A percentile compares a stretch with the other conserved stretches of the same genome.
Conservation (phyloP, 352 stramenopile genomes). For the Phytophthora pseudosyringae region DNA sequence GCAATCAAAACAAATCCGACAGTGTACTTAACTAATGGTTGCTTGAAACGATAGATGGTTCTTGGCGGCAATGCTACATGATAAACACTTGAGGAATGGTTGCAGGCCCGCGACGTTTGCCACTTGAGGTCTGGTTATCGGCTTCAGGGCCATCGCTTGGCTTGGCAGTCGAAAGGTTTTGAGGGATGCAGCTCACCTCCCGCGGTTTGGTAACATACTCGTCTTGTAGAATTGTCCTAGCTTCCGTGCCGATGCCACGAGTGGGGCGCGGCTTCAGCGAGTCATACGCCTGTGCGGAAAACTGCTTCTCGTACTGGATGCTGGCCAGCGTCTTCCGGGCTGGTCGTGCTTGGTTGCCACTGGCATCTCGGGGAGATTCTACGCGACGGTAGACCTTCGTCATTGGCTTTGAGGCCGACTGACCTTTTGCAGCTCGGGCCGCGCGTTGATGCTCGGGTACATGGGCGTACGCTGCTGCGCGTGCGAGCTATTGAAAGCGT, state of each 20-base stretch:
- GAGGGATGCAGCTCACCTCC: constrained; percentile 62
- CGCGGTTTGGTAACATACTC: constrained; percentile 70
- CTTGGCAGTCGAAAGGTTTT: constrained; percentile 30
- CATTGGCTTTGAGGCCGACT: constrained; percentile 51
- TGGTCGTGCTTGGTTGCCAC: constrained; percentile 20
- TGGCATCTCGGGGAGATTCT: constrained; percentile 12
- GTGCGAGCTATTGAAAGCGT: constrained; percentile 45
- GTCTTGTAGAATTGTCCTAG: constrained; percentile 73
- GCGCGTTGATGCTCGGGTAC: constrained; percentile 29
- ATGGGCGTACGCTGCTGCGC: constrained; percentile 66
- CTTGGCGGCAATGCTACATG: constrained; percentile 43
- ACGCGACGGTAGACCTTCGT: constrained; percentile 61
- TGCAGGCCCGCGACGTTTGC: constrained; percentile 50
- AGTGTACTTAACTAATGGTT: constrained; percentile 30
- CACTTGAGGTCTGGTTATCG: constrained; percentile 27
- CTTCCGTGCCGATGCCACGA: constrained; percentile 44
- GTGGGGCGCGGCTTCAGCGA: constrained; percentile 36
- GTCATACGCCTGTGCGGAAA: constrained; percentile 38
- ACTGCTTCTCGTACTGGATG: constrained; percentile 72
- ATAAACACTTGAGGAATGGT: constrained; percentile 79
- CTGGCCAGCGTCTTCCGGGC: constrained; percentile 62
- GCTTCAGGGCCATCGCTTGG: constrained; percentile 11
- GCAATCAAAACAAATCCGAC: constrained; percentile 15
- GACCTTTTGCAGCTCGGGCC: constrained; percentile 19
- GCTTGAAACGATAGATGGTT: constrained; percentile 15